Percentiles rank a stretch among this genome's conserved stretches.
These are phyloP conservation scores for Nicotiana undulata DNA, from an alignment of 257 asterid species.

Conservation along the genomic window DNA sequence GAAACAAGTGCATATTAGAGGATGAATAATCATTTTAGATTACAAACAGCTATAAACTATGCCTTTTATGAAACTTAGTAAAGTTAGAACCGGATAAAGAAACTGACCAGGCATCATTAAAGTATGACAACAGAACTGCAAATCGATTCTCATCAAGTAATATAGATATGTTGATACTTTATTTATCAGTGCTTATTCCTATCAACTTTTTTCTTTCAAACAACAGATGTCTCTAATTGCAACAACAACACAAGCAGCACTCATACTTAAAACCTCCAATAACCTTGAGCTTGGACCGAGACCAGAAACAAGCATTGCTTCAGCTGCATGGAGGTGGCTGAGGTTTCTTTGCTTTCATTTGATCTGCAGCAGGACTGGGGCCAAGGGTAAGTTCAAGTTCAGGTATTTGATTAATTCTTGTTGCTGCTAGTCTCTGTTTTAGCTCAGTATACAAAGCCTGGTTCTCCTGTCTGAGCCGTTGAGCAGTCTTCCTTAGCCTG, in stretches of 20 bases:
- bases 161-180: not conserved
- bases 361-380: not conserved
- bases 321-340: slow-evolving; percentile 5
- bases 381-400: slow-evolving; percentile 4
- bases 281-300: not conserved
- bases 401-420: slow-evolving; percentile 4
- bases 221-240: not conserved
- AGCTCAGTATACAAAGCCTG: slow-evolving; percentile 19
- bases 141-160: not conserved
- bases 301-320: not conserved
- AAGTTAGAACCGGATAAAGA: not conserved
- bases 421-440: slow-evolving; percentile 10
- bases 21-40: not conserved
- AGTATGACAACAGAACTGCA: not conserved
- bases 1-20: not conserved
- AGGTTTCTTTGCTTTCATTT: not conserved
- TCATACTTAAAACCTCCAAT: not conserved
- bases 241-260: not conserved
- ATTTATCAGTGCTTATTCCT: not conserved
- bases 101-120: not conserved
- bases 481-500: slow-evolving; percentile 24
- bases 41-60: not conserved
- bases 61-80: not conserved
- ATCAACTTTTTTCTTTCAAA: not conserved
- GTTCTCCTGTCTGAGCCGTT: slow-evolving; percentile 20